Base-by-base conservation (phyloP, 192 early-diverging fungal genomes). In the Coemansia sp. region DNA sequence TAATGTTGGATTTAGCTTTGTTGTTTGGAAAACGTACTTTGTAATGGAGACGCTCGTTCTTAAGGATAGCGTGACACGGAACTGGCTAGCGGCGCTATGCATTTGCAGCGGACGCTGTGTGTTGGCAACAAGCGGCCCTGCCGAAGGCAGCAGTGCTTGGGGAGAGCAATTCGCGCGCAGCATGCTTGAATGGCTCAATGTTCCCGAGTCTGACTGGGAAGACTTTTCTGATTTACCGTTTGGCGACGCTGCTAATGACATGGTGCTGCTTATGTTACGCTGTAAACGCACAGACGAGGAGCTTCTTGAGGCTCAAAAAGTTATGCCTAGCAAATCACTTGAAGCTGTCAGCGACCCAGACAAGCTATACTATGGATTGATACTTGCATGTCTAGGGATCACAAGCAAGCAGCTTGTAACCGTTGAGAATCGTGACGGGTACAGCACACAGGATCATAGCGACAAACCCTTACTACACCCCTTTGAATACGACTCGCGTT, bases 401-500 rank as follows among this genome's bases (percentile, higher is more conserved):
- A 29, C 48, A 25, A 59, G 33, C 19, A 40, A 45, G 3, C 69
- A 75, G 47, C 58, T 68, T 8, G 59, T 34, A 20, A 6, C 36
- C 15, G 20, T 59, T 15, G 62, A 50, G 15, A 19, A 17, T 31
- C 6, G 30, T 17, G 30, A 17, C 52, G 19, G 25, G 27, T n/a
- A 48, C n/a, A 37, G 14, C 5, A 59, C 25, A 57, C 17, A 37
- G 22, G 2, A 15, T 17, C 2, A 27, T 57, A 22, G 61, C n/a
- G n/a, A n/a, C 6, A 13, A 28, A 17, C 6, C 37, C 25, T 19
- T 56, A 29, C 63, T 75, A 25, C 66, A 62, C 0, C 72, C 72
- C 0, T 63, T 80, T 47, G 64, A 66, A 22, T 84, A 84, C 48
- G 83, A 84, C 50, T 70, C 79, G 10, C 69, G 83, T 7, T 80